Percentiles rank a stretch among this genome's conserved stretches.
Conservation (phyloP, 2,329 filamentous ascomycete species). For the Trichoderma breve region DNA sequence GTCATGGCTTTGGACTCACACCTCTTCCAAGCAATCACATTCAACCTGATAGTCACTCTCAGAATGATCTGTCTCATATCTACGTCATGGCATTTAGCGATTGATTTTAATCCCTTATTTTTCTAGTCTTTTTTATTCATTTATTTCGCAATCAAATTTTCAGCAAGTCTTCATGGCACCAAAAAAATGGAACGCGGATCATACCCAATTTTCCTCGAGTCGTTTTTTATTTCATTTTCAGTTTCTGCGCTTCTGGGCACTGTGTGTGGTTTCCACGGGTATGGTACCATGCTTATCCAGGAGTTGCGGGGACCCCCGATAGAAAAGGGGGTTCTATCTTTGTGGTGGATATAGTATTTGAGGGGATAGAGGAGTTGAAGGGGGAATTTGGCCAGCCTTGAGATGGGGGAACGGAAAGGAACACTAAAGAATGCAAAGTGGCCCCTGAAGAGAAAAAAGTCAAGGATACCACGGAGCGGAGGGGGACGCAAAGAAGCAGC, state of each 20-base stretch:
- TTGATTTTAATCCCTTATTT: constrained; percentile 31
- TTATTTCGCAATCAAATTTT: constrained; percentile 31
- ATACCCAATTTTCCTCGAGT: constrained; percentile 34
- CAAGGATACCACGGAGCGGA: constrained; percentile 23
- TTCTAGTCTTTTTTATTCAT: constrained; percentile 27
- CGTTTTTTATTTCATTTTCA: constrained; percentile 26
- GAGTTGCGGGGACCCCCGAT: constrained; percentile 22
- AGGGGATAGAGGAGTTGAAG: constrained; percentile 30
- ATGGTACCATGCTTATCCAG: constrained; percentile 20
- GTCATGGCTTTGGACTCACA: constrained; percentile 11
- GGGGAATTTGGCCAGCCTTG: constrained; percentile 30
- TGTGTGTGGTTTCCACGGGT: constrained; percentile 20
- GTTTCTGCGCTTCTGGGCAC: constrained; percentile 25
- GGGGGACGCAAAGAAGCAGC: constrained; percentile 4
- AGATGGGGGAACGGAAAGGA: constrained; percentile 24
- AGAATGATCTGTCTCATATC: constrained; percentile 37
- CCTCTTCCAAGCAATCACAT: constrained; percentile 15
- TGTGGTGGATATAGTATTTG: constrained; percentile 26
- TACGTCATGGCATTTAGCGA: constrained; percentile 49
- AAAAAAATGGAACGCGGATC: constrained; percentile 40
- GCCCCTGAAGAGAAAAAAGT: constrained; percentile 21
- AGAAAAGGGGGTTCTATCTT: constrained; percentile 26
- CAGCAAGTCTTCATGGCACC: constrained; percentile 40
- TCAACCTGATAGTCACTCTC: constrained; percentile 26
- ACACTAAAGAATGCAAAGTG: constrained; percentile 36